These are phyloP conservation scores for Populus tomentosa DNA, from an alignment of 441 rosid genomes.

Conservation along the genomic window DNA sequence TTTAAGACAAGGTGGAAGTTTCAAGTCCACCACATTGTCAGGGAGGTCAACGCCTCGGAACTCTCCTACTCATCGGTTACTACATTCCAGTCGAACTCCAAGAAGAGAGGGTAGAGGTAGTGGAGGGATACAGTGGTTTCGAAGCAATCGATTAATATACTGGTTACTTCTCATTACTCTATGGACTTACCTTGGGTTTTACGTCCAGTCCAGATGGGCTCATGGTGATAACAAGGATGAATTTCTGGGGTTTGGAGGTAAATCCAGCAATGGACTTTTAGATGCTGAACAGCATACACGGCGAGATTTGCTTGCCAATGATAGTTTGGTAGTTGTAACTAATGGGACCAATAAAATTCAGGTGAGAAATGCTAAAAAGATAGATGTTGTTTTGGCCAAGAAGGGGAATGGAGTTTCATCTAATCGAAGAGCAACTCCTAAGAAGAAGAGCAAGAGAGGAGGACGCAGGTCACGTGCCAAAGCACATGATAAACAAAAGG, in stretches of 20 bases:
- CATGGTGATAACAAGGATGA: constrained; percentile 74
- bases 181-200: constrained; percentile 92
- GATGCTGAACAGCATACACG: constrained; percentile 33
- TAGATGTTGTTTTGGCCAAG: constrained; percentile 51
- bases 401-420: constrained; percentile 36
- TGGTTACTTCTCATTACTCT: constrained; percentile 92
- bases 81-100: constrained; percentile 70
- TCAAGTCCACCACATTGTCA: constrained; percentile 51
- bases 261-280: constrained; percentile 28
- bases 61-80: constrained; percentile 63
- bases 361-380: constrained; percentile 34
- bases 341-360: constrained; percentile 33
- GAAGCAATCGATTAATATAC: constrained; percentile 61
- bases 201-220: constrained; percentile 96
- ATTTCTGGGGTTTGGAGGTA: constrained; percentile 63
- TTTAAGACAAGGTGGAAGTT: constrained; percentile 50
- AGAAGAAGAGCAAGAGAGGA: constrained; percentile 50
- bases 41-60: constrained; percentile 72
- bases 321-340: constrained; percentile 33
- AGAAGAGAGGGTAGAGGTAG: constrained; percentile 67
- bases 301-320: constrained; percentile 51
- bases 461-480: constrained; percentile 42
- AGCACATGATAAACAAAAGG: constrained; percentile 37
- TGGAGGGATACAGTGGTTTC: constrained; percentile 66
- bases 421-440: constrained; percentile 33